These are phyloP conservation scores for Sarocladium strictum DNA, from an alignment of 2,329 filamentous ascomycete genomes.

Conservation along the genomic window DNA sequence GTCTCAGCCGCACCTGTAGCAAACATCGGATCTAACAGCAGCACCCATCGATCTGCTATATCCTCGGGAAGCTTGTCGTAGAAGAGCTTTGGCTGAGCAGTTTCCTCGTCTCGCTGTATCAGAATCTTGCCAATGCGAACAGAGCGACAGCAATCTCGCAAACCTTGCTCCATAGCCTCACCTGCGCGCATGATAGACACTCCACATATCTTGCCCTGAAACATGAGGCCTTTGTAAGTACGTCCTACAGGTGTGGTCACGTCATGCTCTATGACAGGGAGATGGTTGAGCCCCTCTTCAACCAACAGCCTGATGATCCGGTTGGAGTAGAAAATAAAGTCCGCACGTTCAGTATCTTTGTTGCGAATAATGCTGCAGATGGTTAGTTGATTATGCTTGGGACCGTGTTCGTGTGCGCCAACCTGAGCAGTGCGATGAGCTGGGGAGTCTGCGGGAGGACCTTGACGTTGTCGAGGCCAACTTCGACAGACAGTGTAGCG, in stretches of 20 bases:
- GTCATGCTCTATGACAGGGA: conserved; percentile 82
- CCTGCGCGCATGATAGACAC: conserved; percentile 98
- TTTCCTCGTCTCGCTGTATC: conserved; percentile 96
- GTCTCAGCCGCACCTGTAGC: conserved; percentile 66
- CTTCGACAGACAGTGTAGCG: conserved; percentile 80
- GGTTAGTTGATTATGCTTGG: conserved; percentile 11
- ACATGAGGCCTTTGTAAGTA: conserved; percentile 84
- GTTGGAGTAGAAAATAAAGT: conserved; percentile 99
- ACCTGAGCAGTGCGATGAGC: conserved; percentile 92
- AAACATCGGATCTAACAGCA: conserved; percentile 97
- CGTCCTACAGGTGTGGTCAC: conserved; percentile 89
- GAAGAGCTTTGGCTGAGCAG: conserved; percentile 83
- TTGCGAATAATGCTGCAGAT: conserved; percentile 82
- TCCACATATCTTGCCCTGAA: conserved; percentile 96
- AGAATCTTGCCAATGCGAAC: conserved; percentile 97
- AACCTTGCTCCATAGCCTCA: conserved; percentile 96
- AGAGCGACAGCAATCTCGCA: conserved; percentile 94
- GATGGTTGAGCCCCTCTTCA: conserved; percentile 94
- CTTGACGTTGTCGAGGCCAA: conserved; percentile 81
- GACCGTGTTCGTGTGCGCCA: neutral
- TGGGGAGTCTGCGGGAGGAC: conserved; percentile 90
- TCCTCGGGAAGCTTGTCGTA: conserved; percentile 97
- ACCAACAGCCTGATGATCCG: conserved; percentile 94
- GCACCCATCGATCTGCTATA: conserved; percentile 86
- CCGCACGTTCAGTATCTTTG: conserved; percentile 79